phyloP scores from a whole-genome alignment of 179 eudicot genomes.

The Nepenthes alata region DNA sequence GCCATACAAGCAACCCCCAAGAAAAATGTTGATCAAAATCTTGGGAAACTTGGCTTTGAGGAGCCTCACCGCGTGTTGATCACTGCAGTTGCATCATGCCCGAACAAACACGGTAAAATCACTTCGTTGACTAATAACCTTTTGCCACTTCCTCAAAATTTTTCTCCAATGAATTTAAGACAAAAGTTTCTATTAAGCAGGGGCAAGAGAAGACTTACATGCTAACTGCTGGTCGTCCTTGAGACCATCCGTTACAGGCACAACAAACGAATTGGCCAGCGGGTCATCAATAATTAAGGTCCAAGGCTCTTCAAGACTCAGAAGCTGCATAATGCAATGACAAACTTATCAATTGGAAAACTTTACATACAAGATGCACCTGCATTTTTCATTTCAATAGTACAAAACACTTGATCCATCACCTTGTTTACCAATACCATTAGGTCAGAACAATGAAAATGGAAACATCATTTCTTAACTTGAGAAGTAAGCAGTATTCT shows the following conservation, averaged over 20 bases:
- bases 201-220: conserved; percentile 36
- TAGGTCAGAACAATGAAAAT: too few relatives aligned
- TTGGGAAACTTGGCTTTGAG: too few relatives aligned
- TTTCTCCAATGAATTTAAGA: background rate
- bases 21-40: too few relatives aligned
- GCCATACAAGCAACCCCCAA: too few relatives aligned
- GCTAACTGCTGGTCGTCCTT: conserved; percentile 59
- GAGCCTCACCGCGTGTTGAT: too few relatives aligned
- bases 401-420: too few relatives aligned
- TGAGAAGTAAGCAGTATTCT: too few relatives aligned
- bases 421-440: too few relatives aligned
- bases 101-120: background rate
- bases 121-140: background rate
- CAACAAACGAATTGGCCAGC: conserved; percentile 75
- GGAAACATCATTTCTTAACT: too few relatives aligned
- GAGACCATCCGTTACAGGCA: conserved; percentile 73
- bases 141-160: background rate
- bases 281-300: conserved; percentile 82
- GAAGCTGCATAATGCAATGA: conserved; percentile 38
- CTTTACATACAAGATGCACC: background rate
- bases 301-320: conserved; percentile 76
- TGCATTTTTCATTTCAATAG: too few relatives aligned
- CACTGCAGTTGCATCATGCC: background rate
- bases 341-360: conserved; percentile 4
- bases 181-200: background rate